Base-by-base conservation (phyloP, 768 basidiomycete species). In the Suillus subluteus region DNA sequence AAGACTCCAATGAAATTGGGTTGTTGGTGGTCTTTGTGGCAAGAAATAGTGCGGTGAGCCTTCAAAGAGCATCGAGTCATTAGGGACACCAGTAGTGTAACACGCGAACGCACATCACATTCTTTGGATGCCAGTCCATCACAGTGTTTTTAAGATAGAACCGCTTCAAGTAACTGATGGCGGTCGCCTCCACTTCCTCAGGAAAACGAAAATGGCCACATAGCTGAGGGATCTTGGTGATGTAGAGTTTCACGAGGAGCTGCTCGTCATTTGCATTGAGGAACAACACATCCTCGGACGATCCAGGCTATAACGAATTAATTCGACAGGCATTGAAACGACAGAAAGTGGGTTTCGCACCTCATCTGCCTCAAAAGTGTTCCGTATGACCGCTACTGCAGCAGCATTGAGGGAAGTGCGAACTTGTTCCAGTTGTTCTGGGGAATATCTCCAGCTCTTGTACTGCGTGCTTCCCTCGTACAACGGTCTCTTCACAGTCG, bases 61-160 rank as follows among this genome's bases (percentile, higher is more conserved):
- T 99, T 71, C 13, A 65, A 32, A 13, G 54, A 40, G 13, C 23
- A 55, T 21, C 30, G 8, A 21, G 18, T 58, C 40, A 38, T 68
- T 48, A 65, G 54, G 37, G 32, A 56, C 16, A 40, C 23, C 41
- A 32, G 12, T 21, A 26, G 26, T 16, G 54, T 41, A 62, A 30
- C 40, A 62, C 43, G 46, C n/a, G 15, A 11, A 78, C 90, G 59
- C 73, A 98, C 98, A 99, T 99, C 73, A 99, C 94, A 73, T 94
- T 96, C 79, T 96, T 97, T 0, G 98, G 98, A 80, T 99, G 98
- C 91, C 95, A 98, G 75, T 99, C 98, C 96, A 99, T 98, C 63
- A 96, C 95, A 2, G 96, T 99, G 74, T 99, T 99, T 80, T 92
- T 92, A 64, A 99, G 85, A 75, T 99, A 99, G 79, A 99, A 99